These are phyloP conservation scores for Penicillium thymicola DNA, from an alignment of 2,329 filamentous ascomycete species.

Conservation along the genomic window DNA sequence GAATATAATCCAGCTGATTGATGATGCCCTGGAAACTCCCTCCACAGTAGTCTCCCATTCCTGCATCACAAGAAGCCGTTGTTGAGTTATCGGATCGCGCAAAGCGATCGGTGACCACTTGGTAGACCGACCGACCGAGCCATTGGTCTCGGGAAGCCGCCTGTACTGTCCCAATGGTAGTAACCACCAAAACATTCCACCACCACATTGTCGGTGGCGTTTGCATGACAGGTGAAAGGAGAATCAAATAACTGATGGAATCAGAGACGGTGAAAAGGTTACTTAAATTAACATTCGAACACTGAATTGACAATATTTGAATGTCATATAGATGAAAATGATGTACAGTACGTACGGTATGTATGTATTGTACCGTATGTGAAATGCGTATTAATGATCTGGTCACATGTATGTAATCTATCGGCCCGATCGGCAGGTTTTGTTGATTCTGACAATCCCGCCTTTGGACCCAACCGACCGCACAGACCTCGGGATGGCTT, in stretches of 20 bases:
- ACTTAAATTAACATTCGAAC: background rate
- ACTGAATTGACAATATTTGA: too few species aligned
- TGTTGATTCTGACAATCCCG: background rate
- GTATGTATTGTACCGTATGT: background rate
- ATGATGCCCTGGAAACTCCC: slow-evolving; percentile 48
- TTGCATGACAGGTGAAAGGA: slow-evolving; percentile 2
- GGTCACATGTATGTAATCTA: too few species aligned
- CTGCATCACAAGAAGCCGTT: slow-evolving; percentile 28
- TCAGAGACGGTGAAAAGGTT: background rate
- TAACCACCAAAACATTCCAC: slow-evolving; percentile 7
- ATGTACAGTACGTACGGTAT: background rate
- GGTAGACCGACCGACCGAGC: slow-evolving; percentile 43
- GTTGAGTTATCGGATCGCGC: slow-evolving; percentile 39
- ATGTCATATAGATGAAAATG: slow-evolving; percentile 1
- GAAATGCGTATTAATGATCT: too few species aligned
- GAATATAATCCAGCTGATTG: slow-evolving; percentile 49
- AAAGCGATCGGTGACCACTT: slow-evolving; percentile 45
- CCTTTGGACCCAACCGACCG: background rate
- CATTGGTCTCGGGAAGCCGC: slow-evolving; percentile 35
- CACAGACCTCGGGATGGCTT: too few species aligned
- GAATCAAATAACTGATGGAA: background rate
- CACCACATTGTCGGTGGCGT: slow-evolving; percentile 10
- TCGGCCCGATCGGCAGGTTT: slow-evolving; percentile 1
- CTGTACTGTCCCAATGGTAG: slow-evolving; percentile 2
- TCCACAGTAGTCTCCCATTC: slow-evolving; percentile 43